phyloP scores from a whole-genome alignment of 2,329 filamentous ascomycete species.

The Aspergillus fructus region DNA sequence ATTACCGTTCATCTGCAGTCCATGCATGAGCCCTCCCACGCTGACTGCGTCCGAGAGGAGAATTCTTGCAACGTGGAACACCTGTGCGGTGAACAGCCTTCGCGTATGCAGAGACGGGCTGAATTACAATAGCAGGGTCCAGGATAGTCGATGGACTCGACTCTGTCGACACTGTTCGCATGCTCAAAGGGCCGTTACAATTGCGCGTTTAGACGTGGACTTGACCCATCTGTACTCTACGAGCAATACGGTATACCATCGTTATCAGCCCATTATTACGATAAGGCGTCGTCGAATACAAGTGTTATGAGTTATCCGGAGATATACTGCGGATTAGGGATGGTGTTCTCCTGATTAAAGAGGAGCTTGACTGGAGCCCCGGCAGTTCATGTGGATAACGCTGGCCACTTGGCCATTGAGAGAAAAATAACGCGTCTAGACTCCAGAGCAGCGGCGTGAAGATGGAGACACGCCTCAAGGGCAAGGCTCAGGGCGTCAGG shows the following conservation, averaged over 20 bases:
- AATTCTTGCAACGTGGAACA: slow-evolving; percentile 15
- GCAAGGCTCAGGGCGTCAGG: slow-evolving; percentile 4
- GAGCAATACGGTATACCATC: no score
- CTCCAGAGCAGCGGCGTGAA: slow-evolving; percentile 5
- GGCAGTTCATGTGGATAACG: not conserved
- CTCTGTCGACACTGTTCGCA: not conserved
- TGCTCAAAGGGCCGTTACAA: no score
- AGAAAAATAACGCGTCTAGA: slow-evolving; percentile 20
- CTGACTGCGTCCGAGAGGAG: slow-evolving; percentile 2
- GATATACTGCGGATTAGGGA: not conserved
- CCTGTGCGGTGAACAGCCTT: not conserved
- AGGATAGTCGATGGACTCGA: not conserved
- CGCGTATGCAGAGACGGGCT: not conserved
- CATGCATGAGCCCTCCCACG: not conserved
- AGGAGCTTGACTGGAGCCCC: slow-evolving; percentile 1
- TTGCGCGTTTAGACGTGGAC: no score
- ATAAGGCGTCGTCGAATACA: no score
- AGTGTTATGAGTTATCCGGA: no score
- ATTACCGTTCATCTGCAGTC: not conserved
- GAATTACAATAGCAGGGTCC: not conserved
- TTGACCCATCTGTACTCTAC: no score
- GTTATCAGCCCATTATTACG: no score
- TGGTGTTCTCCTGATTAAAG: slow-evolving; percentile 1
- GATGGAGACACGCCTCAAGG: slow-evolving; percentile 13
- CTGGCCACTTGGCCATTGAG: slow-evolving; percentile 15